Evolutionary conservation across 2,329 filamentous ascomycete species (phyloP), one percentile per base, ranked within the genome.

Genomic region (Talaromyces sp.): DNA sequence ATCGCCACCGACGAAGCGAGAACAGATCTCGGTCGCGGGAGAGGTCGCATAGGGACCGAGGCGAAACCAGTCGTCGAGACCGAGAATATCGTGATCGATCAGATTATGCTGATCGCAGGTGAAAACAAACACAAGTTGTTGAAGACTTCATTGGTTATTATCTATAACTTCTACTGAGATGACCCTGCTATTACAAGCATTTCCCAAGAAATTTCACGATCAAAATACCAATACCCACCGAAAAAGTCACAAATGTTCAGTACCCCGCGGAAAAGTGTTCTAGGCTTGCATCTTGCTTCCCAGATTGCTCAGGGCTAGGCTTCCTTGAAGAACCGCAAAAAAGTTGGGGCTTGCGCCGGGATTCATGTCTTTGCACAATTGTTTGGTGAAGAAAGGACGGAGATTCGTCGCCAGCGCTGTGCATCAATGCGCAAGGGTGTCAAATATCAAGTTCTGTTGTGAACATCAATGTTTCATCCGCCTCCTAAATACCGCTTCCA

Each of bases 401-500:
- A 10, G 10, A 19, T 53, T 53, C n/a, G 4, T 53, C 15, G 49
- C 28, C 49, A 53, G 27, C 13, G 15, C 4, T 32, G 15, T 53
- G 25, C 49, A n/a, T 28, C 25, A 30, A 53, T 47, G 44, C 33
- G 25, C 39, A 53, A 39, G 28, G 10, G 25, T 33, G 44, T 27
- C 42, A 64, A 65, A 42, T 64, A 70, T 58, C 67, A 64, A 25
- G 44, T 25, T 52, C 47, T 49, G 25, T 39, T 17, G 30, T 52
- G 27, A 33, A 17, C 4, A 53, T 27, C 58, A 53, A 47, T 22
- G 54, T 7, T 55, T 74, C 69, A 72, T 49, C 70, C 63, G 33
- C 76, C 74, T 55, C 79, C 83, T 57, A 93, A 77, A 77, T 93
- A 95, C 68, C 87, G 83, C 75, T 91, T 93, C 92, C 92, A 96